These are phyloP conservation scores for Russula ochroleuca DNA, from an alignment of 768 basidiomycete species.

Conservation along the genomic window DNA sequence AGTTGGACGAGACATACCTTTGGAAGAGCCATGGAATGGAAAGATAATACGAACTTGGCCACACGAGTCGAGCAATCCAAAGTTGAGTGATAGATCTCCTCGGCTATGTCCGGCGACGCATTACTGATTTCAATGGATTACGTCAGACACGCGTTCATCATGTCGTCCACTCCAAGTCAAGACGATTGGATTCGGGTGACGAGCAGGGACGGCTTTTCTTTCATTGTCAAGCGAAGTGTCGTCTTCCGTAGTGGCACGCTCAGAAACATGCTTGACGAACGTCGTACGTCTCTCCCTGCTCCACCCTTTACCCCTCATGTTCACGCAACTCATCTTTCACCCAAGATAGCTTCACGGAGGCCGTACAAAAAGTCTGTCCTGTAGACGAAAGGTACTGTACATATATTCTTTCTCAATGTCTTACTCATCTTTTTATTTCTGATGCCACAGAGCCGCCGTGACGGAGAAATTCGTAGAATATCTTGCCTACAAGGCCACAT, in stretches of 20 bases:
- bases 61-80: neutral
- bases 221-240: conserved; percentile 69
- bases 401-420: too few relatives aligned
- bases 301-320: conserved; percentile 12
- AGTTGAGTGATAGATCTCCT: neutral
- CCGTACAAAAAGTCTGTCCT: conserved; percentile 61
- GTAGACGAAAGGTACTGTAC: conserved; percentile 62
- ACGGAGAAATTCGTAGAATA: conserved; percentile 89
- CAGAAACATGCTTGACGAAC: conserved; percentile 64
- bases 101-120: conserved; percentile 7
- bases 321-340: conserved; percentile 2
- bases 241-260: conserved; percentile 79
- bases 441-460: conserved; percentile 47
- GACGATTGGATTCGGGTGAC: conserved; percentile 72
- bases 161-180: conserved; percentile 25
- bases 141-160: conserved; percentile 5
- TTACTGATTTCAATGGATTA: neutral
- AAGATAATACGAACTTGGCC: neutral
- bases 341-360: conserved; percentile 71
- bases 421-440: neutral
- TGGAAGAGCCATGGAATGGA: conserved; percentile 45
- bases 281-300: conserved; percentile 51
- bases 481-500: conserved; percentile 78
- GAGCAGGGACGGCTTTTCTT: conserved; percentile 77
- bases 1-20: conserved; percentile 40